Conservation (phyloP, 2,329 filamentous ascomycete species). For the Penicillium vulpinum region DNA sequence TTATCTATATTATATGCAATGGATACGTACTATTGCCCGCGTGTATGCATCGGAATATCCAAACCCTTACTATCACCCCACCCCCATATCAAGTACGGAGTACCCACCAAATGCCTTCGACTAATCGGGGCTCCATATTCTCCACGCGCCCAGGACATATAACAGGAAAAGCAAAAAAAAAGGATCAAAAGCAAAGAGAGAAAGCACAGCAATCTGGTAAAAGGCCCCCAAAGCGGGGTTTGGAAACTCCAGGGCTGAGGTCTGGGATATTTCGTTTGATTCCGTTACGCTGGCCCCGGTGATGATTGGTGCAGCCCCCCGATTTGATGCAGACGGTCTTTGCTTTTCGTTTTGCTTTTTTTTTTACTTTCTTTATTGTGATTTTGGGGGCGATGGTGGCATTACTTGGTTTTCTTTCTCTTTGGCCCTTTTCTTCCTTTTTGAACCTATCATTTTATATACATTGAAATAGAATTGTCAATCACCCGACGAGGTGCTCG, state of each 20-base stretch:
- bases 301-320: neutral
- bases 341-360: neutral
- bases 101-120: neutral
- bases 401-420: neutral
- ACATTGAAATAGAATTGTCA: neutral
- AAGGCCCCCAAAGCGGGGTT: slow-evolving; percentile 5
- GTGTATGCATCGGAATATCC: neutral
- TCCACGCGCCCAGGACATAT: neutral
- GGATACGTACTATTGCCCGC: neutral
- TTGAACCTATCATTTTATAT: neutral
- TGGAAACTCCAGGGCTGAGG: slow-evolving; percentile 3
- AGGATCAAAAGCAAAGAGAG: too few species aligned
- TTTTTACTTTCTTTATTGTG: neutral
- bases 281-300: neutral
- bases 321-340: neutral
- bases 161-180: neutral
- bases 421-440: neutral
- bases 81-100: too few species aligned
- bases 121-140: neutral
- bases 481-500: slow-evolving; percentile 9
- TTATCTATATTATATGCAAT: neutral
- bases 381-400: neutral
- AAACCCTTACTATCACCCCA: neutral
- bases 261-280: neutral
- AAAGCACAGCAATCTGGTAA: neutral